Percentiles rank a stretch among this genome's conserved stretches.
phyloP scores from a whole-genome alignment of 2,329 filamentous ascomycete genomes.

The Arthroderma uncinatum region DNA sequence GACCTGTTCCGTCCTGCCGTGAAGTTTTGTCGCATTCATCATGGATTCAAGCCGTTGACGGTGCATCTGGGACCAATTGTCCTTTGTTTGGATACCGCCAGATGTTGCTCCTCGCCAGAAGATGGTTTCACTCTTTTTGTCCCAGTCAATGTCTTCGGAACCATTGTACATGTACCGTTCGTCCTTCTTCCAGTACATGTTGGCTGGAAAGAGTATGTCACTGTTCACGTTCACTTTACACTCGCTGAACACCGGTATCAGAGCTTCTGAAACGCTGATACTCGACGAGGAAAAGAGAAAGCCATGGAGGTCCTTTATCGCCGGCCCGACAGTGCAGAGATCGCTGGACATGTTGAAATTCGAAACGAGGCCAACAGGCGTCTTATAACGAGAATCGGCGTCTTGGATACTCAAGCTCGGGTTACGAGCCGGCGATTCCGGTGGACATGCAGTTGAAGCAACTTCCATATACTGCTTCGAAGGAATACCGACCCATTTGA shows the following conservation, averaged over 20 bases:
- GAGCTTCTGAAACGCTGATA: conserved; percentile 31
- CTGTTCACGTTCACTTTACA: conserved; percentile 43
- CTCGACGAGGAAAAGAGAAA: conserved; percentile 41
- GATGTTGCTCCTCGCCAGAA: conserved; percentile 41
- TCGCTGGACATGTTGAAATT: conserved; percentile 39
- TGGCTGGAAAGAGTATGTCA: conserved; percentile 41
- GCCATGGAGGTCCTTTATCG: conserved; percentile 38
- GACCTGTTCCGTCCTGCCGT: conserved; percentile 36
- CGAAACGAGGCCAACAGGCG: conserved; percentile 30
- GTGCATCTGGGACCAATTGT: conserved; percentile 63
- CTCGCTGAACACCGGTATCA: conserved; percentile 42
- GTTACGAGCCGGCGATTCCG: conserved; percentile 27
- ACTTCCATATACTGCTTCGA: conserved; percentile 5
- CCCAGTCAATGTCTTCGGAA: conserved; percentile 28
- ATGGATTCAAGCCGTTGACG: conserved; percentile 64
- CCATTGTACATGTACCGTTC: conserved; percentile 21
- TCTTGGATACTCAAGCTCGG: conserved; percentile 21
- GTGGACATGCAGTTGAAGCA: conserved; percentile 17
- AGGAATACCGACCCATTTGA: background rate
- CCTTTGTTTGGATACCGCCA: conserved; percentile 35
- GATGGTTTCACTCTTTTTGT: conserved; percentile 30
- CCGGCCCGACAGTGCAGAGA: conserved; percentile 34
- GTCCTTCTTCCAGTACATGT: conserved; percentile 40
- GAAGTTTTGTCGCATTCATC: conserved; percentile 54
- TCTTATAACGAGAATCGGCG: conserved; percentile 27